phyloP scores from a whole-genome alignment of 176 grass and related monocot genomes.

The Aegilops tauschii region DNA sequence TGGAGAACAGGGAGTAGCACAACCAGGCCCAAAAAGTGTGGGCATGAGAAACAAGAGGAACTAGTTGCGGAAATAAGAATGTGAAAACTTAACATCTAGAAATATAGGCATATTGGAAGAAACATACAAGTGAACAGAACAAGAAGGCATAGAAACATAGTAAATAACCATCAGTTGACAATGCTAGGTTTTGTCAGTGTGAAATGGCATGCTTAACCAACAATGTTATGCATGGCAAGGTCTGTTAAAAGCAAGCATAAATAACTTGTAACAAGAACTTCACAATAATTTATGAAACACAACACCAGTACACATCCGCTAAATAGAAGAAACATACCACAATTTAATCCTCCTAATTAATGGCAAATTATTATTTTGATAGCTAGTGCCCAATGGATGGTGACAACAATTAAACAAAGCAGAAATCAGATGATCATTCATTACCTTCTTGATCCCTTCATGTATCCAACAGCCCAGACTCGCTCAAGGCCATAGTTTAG shows the following conservation, averaged over 20 bases:
- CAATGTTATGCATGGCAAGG: background rate
- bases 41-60: background rate
- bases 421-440: constrained; percentile 18
- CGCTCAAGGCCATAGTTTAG: constrained; percentile 97
- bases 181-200: background rate
- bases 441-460: constrained; percentile 97
- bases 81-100: constrained; percentile 6
- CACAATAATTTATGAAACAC: background rate
- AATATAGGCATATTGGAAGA: constrained; percentile 3
- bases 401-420: background rate
- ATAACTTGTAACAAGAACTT: constrained; percentile 7
- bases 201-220: background rate
- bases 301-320: background rate
- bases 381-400: background rate
- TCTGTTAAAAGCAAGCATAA: background rate
- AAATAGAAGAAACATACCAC: background rate
- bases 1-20: constrained; percentile 13
- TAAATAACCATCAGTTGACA: background rate
- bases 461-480: constrained; percentile 96
- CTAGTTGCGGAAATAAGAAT: constrained; percentile 16
- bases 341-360: background rate
- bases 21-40: background rate
- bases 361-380: constrained; percentile 10
- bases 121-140: background rate
- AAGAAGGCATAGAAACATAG: constrained; percentile 12